These are phyloP conservation scores for Penicillium steckii DNA, from an alignment of 495 filamentous ascomycete species.

Conservation along the genomic window DNA sequence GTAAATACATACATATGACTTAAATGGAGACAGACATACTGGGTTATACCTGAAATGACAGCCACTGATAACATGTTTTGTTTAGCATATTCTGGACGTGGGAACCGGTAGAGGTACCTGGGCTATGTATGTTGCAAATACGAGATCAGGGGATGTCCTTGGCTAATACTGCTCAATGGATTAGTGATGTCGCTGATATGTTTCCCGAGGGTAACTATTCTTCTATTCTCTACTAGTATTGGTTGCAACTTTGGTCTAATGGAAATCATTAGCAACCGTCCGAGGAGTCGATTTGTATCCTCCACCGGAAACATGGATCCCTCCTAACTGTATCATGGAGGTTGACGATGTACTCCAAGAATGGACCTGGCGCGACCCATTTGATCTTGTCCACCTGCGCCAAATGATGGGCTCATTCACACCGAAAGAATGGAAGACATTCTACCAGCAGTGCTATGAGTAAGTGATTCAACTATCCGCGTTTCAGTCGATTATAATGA, in stretches of 20 bases:
- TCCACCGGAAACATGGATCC: constrained; percentile 25
- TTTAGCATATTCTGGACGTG: constrained; percentile 23
- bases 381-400: constrained; percentile 33
- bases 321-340: constrained; percentile 33
- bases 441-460: constrained; percentile 29
- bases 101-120: constrained; percentile 26
- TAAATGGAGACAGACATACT: no score
- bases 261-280: constrained; percentile 13
- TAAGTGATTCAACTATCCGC: not conserved
- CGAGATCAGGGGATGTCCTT: not conserved
- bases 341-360: constrained; percentile 29
- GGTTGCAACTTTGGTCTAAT: no score
- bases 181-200: constrained; percentile 26
- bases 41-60: no score
- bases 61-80: not conserved
- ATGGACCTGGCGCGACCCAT: constrained; percentile 28
- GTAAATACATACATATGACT: not conserved
- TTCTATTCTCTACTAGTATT: no score
- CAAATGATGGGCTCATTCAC: constrained; percentile 22
- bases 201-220: constrained; percentile 19
- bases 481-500: no score
- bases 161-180: not conserved
- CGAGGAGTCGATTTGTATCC: constrained; percentile 23
- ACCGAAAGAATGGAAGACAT: constrained; percentile 20
- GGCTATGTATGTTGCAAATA: constrained; percentile 22